Conservation (phyloP, 192 early-diverging fungal genomes). For the Coemansia sp. region DNA sequence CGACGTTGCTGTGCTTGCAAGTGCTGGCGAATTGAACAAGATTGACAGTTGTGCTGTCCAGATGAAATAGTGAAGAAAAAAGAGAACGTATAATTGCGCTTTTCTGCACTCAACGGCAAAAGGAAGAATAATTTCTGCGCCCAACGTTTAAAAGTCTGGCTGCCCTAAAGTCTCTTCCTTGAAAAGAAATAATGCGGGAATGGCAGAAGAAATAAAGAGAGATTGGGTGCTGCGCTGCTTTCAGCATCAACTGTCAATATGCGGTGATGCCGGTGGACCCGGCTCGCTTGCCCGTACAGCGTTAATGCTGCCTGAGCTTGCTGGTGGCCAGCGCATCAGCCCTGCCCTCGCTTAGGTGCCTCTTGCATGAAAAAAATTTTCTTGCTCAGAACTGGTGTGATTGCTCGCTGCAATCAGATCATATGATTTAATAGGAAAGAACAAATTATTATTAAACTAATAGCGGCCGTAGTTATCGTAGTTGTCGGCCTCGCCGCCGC, state of each 20-base stretch:
- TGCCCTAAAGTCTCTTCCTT: constrained; percentile 5
- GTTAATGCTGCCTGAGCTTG: not conserved
- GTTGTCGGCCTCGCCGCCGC: constrained; percentile 27
- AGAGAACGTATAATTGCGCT: constrained; percentile 1
- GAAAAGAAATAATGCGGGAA: constrained; percentile 4
- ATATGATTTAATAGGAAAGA: not conserved
- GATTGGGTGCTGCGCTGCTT: constrained; percentile 1
- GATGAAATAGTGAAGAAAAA: not conserved
- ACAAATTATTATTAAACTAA: not conserved
- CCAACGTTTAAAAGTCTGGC: not conserved
- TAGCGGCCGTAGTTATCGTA: constrained; percentile 12
- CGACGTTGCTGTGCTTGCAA: not conserved
- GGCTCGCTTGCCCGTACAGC: not conserved
- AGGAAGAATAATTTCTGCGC: constrained; percentile 5
- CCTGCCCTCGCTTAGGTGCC: not conserved
- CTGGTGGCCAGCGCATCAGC: constrained; percentile 2
- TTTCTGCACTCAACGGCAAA: constrained; percentile 3
- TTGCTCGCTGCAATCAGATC: constrained; percentile 1
- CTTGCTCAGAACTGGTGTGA: not conserved
- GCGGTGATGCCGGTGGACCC: not conserved
- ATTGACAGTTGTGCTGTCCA: constrained; percentile 1
- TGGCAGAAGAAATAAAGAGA: constrained; percentile 1
- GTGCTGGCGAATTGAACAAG: not conserved
- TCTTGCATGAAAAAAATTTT: constrained; percentile 2
- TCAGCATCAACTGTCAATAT: not conserved